Conservation (phyloP, 106 monocot genomes). For the Apostasia ramifera region DNA sequence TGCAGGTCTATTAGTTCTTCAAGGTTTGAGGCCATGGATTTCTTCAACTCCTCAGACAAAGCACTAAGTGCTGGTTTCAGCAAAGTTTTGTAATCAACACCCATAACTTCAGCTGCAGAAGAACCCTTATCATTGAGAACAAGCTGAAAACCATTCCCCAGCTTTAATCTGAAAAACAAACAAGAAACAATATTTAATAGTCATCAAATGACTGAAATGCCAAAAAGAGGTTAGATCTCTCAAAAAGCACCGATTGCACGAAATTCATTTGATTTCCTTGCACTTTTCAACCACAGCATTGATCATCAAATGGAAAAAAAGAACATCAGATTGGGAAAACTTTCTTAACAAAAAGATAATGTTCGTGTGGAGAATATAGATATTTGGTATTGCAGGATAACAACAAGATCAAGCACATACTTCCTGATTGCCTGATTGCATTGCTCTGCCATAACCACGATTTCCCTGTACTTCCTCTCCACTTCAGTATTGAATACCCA, state of each 20-base stretch:
- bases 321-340: neutral
- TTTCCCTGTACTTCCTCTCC: slow-evolving; percentile 39
- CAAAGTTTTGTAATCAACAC: slow-evolving; percentile 52
- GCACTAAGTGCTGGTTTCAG: slow-evolving; percentile 58
- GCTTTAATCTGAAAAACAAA: slow-evolving; percentile 60
- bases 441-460: slow-evolving; percentile 36
- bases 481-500: slow-evolving; percentile 44
- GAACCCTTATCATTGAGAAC: slow-evolving; percentile 52
- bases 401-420: slow-evolving; percentile 23
- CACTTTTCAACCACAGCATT: neutral
- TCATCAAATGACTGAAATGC: neutral
- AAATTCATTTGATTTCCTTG: neutral
- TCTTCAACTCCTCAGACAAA: slow-evolving; percentile 58
- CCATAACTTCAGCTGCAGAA: slow-evolving; percentile 60
- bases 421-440: slow-evolving; percentile 70
- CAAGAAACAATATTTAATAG: neutral
- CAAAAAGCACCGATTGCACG: neutral
- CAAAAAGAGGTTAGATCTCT: too few relatives aligned
- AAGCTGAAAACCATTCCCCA: slow-evolving; percentile 53
- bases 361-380: too few relatives aligned
- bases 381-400: neutral
- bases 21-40: slow-evolving; percentile 33
- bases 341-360: too few relatives aligned
- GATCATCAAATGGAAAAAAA: neutral
- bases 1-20: slow-evolving; percentile 54